Base-by-base conservation (phyloP, 495 filamentous ascomycete species). In the Pseudomonodictys pantanalensis region DNA sequence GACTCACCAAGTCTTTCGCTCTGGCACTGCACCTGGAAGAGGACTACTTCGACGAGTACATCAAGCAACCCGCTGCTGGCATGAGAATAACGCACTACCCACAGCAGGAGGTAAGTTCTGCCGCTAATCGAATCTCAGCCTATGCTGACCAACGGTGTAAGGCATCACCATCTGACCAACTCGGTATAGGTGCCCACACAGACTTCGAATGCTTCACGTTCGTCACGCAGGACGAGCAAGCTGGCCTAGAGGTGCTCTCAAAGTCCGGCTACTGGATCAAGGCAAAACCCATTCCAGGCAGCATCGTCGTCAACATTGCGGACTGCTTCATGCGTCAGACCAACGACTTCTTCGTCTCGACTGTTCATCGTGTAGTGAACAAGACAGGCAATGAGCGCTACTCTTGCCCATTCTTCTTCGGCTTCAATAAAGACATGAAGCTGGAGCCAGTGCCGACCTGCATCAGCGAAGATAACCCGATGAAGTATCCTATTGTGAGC, bases 191-290 rank as follows among this genome's bases (percentile, higher is more conserved):
- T 15, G 57, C 35, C 4, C 38, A 42, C 23, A 53, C 18, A 8
- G 66, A 69, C 39, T 32, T 66, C 48, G 58, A 69, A 35, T 63
- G 63, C 46, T 69, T 69, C 60, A 69, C 63, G 1, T 50, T 69
- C 3, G 24, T 69, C 24, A 39, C 39, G 9, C 63, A 66, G 33
- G 63, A 55, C 43, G 41, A 24, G 2, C 7, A 22, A 18, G 33
- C 26, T 2, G 44, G 44, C 2, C 45, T 58, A 7, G 43, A 58
- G 26, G 44, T 58, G 7, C 33, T 58, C 7, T 38, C 25, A 11
- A 39, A 35, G 4, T 33, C 28, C 18, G 55, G 44, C 4, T 22
- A 41, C 24, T 58, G 55, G 55, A 50, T 50, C 55, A 50, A 41
- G 25, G 55, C 55, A 1, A 26, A 33, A 29, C 55, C 44, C 18